Percentiles rank a stretch among this genome's conserved stretches.
Conservation (phyloP, 23 red algal genomes). For the Gracilaria domingensis region DNA sequence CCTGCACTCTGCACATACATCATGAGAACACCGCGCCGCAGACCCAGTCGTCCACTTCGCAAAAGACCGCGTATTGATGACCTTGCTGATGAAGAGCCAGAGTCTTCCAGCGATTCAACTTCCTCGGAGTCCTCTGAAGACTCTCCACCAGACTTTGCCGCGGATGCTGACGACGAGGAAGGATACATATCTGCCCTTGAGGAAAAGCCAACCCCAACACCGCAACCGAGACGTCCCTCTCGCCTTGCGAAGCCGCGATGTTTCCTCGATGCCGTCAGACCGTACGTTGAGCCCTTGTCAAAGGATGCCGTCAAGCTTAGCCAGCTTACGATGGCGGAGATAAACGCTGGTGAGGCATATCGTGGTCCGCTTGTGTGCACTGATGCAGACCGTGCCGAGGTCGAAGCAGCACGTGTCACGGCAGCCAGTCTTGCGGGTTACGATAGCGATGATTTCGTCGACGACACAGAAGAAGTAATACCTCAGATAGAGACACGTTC, state of each 20-base stretch:
- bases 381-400: neutral
- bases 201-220: neutral
- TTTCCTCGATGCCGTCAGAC: slow-evolving; percentile 16
- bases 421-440: neutral
- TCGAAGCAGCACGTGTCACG: neutral
- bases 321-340: slow-evolving; percentile 25
- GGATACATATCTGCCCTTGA: neutral
- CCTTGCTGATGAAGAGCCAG: slow-evolving; percentile 32
- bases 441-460: neutral
- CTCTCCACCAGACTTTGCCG: slow-evolving; percentile 28
- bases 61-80: slow-evolving; percentile 19
- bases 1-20: too few species aligned
- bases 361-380: slow-evolving; percentile 13
- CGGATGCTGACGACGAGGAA: slow-evolving; percentile 22
- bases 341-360: neutral
- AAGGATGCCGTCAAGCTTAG: slow-evolving; percentile 8
- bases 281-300: slow-evolving; percentile 10
- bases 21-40: neutral
- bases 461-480: neutral
- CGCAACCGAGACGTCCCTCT: neutral
- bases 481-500: neutral
- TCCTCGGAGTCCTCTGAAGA: slow-evolving; percentile 6
- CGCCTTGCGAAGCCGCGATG: slow-evolving; percentile 28
- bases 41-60: slow-evolving; percentile 1
- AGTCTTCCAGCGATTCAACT: neutral